Evolutionary conservation across 2,329 filamentous ascomycete species (phyloP), one percentile per base, ranked within the genome.

Genomic region (Ophiostoma fasciatum): DNA sequence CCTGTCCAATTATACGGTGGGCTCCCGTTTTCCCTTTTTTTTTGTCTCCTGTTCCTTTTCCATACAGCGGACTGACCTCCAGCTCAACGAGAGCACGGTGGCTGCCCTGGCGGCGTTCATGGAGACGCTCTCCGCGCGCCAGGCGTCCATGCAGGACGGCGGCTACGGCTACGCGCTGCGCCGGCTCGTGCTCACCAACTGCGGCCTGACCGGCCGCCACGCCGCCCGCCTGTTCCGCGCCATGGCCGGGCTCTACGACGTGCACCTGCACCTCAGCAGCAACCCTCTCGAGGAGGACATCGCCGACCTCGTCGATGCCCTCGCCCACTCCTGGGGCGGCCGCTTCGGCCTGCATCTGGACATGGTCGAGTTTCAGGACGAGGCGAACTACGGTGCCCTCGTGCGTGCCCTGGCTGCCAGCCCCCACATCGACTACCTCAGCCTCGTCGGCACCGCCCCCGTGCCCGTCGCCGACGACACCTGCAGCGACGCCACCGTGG

Each of bases 351-450:
- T 73, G 17, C 64, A 66, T 42, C 51, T 71, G 41, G 64, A 71
- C 42, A 71, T 73, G 67, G 55, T 71, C n/a, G 66, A 72, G 41
- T 71, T 73, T 44, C 54, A 57, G 15, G 51, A 62, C 27, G 68
- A 72, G 46, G 49, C 49, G 9, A 68, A 60, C 46, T 74, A 68
- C 44, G 58, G 68, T 37, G 59, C 59, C 36, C 57, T 74, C 5
- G 50, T 73, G 40, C 54, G 51, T 13, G 64, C 68, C 3, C 51
- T 74, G 33, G 59, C 67, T 0, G 46, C 57, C n/a, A 69, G 67
- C 40, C 59, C 53, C 11, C 60, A 63, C 5, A 64, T 74, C 30
- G 52, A 62, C 28, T 64, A 66, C 30, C 55, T 74, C 25, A 72
- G 63, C 41, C 53, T 74, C 31, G 66, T 64, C 1, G 69, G 69